Evolutionary conservation across 108 stramenopile genomes (phyloP).

Genomic region (Cyclotella atomus): DNA sequence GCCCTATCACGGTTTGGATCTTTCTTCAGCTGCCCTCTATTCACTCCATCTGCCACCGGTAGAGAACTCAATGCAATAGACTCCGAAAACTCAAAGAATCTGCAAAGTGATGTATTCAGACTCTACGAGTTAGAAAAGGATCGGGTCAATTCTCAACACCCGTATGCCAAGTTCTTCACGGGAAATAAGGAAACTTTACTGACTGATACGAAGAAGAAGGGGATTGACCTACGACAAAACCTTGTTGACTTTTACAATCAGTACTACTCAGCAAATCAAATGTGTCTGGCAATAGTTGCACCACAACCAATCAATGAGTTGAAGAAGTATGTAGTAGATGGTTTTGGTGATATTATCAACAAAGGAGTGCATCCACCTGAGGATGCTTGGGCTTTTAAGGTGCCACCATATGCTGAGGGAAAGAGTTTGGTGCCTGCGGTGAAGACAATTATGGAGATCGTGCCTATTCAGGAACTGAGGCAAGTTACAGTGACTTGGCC

Average conservation of each 20-base stretch:
- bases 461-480: conserved; percentile 81
- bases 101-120: conserved; percentile 89
- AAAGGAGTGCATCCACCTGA: conserved; percentile 63
- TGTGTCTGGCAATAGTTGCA: conserved; percentile 89
- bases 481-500: conserved; percentile 84
- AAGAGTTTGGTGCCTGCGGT: conserved; percentile 62
- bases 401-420: conserved; percentile 54
- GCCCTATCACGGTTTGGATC: conserved; percentile 88
- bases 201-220: conserved; percentile 69
- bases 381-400: conserved; percentile 61
- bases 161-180: conserved; percentile 93
- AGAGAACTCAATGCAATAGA: conserved; percentile 95
- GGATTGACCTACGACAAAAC: conserved; percentile 79
- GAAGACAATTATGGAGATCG: conserved; percentile 67
- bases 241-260: conserved; percentile 88
- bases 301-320: conserved; percentile 76
- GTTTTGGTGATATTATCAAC: conserved; percentile 83
- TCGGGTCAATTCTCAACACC: conserved; percentile 85
- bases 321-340: conserved; percentile 68
- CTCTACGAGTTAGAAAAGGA: conserved; percentile 88
- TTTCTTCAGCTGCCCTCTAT: conserved; percentile 92
- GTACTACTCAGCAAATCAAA: conserved; percentile 94
- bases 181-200: conserved; percentile 89
- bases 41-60: conserved; percentile 81
- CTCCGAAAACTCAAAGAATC: conserved; percentile 93